Evolutionary conservation across 2,329 filamentous ascomycete genomes (phyloP).

Genomic region (Xylaria arbuscula): DNA sequence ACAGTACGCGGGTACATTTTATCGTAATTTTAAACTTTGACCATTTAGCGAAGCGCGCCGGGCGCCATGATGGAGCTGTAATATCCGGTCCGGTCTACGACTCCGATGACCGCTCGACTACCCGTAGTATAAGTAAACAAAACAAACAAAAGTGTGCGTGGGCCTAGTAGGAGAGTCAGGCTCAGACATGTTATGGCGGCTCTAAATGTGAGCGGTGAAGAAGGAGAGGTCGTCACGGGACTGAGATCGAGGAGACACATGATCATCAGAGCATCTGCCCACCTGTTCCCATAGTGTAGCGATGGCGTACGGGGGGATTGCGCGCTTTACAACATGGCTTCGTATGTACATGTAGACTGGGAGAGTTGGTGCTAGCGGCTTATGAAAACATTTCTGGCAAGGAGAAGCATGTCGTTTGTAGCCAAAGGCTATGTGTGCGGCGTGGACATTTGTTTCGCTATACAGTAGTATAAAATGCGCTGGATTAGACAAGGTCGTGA

Average conservation of each 20-base stretch:
- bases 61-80: slow-evolving; percentile 27
- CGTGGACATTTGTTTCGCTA: slow-evolving; percentile 6
- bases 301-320: slow-evolving; percentile 7
- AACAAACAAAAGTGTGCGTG: slow-evolving; percentile 17
- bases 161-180: not conserved
- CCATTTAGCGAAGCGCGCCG: slow-evolving; percentile 31
- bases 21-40: slow-evolving; percentile 28
- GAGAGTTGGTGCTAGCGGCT: slow-evolving; percentile 22
- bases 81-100: slow-evolving; percentile 26
- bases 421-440: not conserved
- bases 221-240: slow-evolving; percentile 23
- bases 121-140: slow-evolving; percentile 13
- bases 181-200: not conserved
- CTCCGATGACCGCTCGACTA: not conserved
- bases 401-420: not conserved
- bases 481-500: slow-evolving; percentile 19
- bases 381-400: slow-evolving; percentile 11
- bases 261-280: slow-evolving; percentile 21
- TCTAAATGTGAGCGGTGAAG: slow-evolving; percentile 30
- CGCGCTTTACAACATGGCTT: slow-evolving; percentile 1
- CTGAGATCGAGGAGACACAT: slow-evolving; percentile 15
- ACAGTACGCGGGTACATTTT: not conserved
- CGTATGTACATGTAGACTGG: not conserved
- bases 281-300: not conserved
- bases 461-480: slow-evolving; percentile 20